phyloP scores from a whole-genome alignment of 495 filamentous ascomycete species.

The Cladorrhinum samala region DNA sequence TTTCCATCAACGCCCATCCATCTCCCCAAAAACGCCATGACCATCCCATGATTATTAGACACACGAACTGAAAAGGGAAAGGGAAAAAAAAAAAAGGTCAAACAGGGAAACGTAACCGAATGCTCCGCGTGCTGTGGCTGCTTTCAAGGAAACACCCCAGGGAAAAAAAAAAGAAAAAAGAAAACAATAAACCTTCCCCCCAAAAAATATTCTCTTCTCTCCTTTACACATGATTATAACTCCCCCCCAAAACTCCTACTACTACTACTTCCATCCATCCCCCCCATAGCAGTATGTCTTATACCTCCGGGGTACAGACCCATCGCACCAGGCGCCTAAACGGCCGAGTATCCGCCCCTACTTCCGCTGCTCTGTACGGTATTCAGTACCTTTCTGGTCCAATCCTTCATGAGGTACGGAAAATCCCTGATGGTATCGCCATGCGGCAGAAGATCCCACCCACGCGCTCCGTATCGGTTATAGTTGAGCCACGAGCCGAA shows the following conservation, averaged over 20 bases:
- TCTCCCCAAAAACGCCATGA: neutral
- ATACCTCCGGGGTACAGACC: neutral
- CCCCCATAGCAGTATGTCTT: neutral
- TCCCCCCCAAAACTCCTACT: neutral
- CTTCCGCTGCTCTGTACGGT: slow-evolving; percentile 74
- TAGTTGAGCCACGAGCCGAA: slow-evolving; percentile 99
- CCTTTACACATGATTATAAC: neutral
- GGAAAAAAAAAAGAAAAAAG: too few relatives aligned
- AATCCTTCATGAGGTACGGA: slow-evolving; percentile 89
- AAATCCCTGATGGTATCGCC: slow-evolving; percentile 86
- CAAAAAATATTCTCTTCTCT: neutral
- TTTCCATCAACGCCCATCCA: too few relatives aligned
- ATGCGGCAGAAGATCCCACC: slow-evolving; percentile 93
- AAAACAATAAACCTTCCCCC: too few relatives aligned
- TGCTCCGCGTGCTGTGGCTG: neutral
- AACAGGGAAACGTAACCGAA: neutral
- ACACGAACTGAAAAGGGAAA: too few relatives aligned
- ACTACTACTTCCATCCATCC: neutral
- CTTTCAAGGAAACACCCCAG: too few relatives aligned
- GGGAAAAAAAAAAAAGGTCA: neutral
- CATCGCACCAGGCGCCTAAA: slow-evolving; percentile 41
- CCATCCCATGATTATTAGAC: neutral
- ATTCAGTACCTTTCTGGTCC: slow-evolving; percentile 67
- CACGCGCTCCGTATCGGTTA: slow-evolving; percentile 88
- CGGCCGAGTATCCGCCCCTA: slow-evolving; percentile 89